A percentile compares a stretch with the other conserved stretches of the same genome.
Conservation (phyloP, 805 yeast species). For the Torulaspora gathmanii region DNA sequence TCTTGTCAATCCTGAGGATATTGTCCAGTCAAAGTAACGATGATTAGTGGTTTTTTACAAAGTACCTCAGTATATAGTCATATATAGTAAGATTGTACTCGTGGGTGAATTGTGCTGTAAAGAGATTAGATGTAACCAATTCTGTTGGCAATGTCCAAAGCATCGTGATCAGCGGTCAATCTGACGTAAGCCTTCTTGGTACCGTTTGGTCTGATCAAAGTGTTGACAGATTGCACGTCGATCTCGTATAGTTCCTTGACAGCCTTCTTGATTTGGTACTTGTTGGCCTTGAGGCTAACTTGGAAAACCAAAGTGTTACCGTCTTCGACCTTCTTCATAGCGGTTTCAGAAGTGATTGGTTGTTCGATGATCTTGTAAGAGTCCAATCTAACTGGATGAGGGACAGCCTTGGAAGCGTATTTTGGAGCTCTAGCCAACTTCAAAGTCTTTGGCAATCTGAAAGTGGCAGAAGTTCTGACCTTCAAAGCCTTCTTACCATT, state of each 20-base stretch:
- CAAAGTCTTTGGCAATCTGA: slow-evolving; percentile 97
- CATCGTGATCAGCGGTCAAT: slow-evolving; percentile 98
- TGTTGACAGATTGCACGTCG: slow-evolving; percentile 90
- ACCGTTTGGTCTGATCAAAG: slow-evolving; percentile 98
- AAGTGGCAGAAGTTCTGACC: slow-evolving; percentile 92
- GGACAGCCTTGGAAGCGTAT: slow-evolving; percentile 92
- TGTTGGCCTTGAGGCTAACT: slow-evolving; percentile 96
- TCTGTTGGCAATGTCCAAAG: slow-evolving; percentile 99
- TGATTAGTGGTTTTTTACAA: slow-evolving; percentile 7
- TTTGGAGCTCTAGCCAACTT: slow-evolving; percentile 90
- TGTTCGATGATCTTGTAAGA: slow-evolving; percentile 89
- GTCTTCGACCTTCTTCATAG: slow-evolving; percentile 99
- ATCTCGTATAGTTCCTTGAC: slow-evolving; percentile 98
- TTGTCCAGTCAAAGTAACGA: slow-evolving; percentile 37
- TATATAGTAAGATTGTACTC: background rate
- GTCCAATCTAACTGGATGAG: slow-evolving; percentile 96
- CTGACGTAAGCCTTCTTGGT: slow-evolving; percentile 99
- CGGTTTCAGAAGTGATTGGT: slow-evolving; percentile 97
- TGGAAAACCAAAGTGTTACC: slow-evolving; percentile 99
- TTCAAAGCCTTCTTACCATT: slow-evolving; percentile 84
- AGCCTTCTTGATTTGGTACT: slow-evolving; percentile 96
- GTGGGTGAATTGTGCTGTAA: background rate
- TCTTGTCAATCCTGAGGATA: slow-evolving; percentile 67
- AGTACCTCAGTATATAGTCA: slow-evolving; percentile 3
- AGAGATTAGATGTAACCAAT: slow-evolving; percentile 89